Base-by-base conservation (phyloP, 2,329 filamentous ascomycete genomes). In the Geoglossum cookeanum region DNA sequence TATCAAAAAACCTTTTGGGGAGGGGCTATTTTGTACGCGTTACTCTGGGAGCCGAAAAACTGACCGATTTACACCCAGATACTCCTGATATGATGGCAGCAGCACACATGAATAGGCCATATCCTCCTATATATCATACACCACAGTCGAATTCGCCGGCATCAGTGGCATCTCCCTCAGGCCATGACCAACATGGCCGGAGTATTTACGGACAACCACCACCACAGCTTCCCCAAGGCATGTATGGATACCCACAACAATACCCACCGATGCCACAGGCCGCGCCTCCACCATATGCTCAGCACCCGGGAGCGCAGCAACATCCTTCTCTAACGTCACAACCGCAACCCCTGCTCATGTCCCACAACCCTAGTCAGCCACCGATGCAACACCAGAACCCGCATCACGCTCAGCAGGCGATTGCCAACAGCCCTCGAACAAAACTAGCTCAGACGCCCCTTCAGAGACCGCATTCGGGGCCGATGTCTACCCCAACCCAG, bases 121-220 rank as follows among this genome's bases (percentile, higher is more conserved):
- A 94, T 68, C 90, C 90, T 64, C 87, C 88, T 60, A 94, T 95
- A 68, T 96, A 96, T 69, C 87, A 96, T 70, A 94, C 90, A 17
- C 89, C 90, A 57, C 90, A 96, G 73, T 94, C 90, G 58, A 94
- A 91, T 71, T 95, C 91, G 57, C 91, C 91, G 54, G 87, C 88
- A 44, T 94, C 90, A 55, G 90, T 96, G 64, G 86, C 90, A 61
- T 96, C 91, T 37, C 84, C 88, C 27, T 87, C 89, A 58, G 79
- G 82, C 58, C 89, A 95, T 71, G 91, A 97, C 67, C 87, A 91
- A 66, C 87, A 94, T 72, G 76, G 74, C 58, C 78, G 90, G 63
- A 84, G 81, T 65, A 79, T 97, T 67, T 97, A 96, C 70, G 84
- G 81, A 39, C 85, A 90, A 65, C 84, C 85, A 55, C 74, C 82